Evolutionary conservation across 1,284 basidiomycete genomes (phyloP), one percentile per base, ranked within the genome.

Genomic region (Tetrapyrgos nigripes): DNA sequence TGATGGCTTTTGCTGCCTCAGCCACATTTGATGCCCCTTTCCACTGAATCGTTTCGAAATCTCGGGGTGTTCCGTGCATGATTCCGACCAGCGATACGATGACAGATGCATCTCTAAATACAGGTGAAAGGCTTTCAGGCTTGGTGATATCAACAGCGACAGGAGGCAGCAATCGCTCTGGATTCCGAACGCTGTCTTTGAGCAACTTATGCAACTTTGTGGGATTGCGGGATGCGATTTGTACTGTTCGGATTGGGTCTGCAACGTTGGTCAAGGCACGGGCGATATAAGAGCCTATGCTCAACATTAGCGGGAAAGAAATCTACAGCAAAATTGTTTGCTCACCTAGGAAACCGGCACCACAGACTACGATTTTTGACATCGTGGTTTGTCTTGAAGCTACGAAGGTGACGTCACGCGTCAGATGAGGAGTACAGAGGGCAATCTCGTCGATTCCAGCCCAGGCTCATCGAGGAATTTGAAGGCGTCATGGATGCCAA

Each of bases 71-170:
- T 1, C 88, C 88, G 45, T 83, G 77, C 64, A 92, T 73, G 23
- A 91, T 73, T 1, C 89, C 89, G 19, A 88, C 86, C 24, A 91
- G 77, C 8, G 87, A 90, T 0, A 89, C 75, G 1, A 90, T 79
- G 5, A 83, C 78, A 44, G 77, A 69, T 3, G 88, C 85, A 56
- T 74, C 80, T 55, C 80, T 66, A 59, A 90, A 81, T 1, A 83
- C 84, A 6, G 72, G 65, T 8, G 56, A 43, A 4, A 90, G 71
- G 0, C 80, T 80, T 3, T 71, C 58, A 13, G 78, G 73, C 28
- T 81, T 76, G 23, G 85, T 86, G 50, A 90, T 77, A 64, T 89
- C 86, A n/a, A 80, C 74, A 9, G 79, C 60, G 4, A 77, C 68
- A 1, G 85, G 78, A 1, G 81, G 77, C 45, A 86, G 70, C 23